These are phyloP conservation scores for Apiospora arundinis DNA, from an alignment of 2,329 filamentous ascomycete genomes.

Conservation along the genomic window DNA sequence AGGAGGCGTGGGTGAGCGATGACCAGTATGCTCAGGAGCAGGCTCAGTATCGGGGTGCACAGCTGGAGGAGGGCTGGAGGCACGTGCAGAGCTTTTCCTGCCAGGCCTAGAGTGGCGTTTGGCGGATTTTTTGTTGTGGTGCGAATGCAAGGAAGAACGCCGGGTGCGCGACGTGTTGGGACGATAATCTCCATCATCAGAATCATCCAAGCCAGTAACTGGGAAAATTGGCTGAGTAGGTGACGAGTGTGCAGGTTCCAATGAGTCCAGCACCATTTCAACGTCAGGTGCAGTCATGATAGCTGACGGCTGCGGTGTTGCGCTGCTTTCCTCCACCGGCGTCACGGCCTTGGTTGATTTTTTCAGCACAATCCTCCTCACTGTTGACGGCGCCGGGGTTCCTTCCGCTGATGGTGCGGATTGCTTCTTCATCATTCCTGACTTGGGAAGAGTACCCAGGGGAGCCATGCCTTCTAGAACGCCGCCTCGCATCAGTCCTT, in stretches of 20 bases:
- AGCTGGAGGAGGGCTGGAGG: slow-evolving; percentile 28
- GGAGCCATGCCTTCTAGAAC: slow-evolving; percentile 86
- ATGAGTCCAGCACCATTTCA: slow-evolving; percentile 33
- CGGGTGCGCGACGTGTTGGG: slow-evolving; percentile 39
- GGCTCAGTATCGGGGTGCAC: background rate
- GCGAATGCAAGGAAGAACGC: slow-evolving; percentile 7
- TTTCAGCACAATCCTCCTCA: slow-evolving; percentile 41
- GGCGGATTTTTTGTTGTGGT: slow-evolving; percentile 25
- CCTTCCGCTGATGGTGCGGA: slow-evolving; percentile 43
- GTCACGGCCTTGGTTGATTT: slow-evolving; percentile 40
- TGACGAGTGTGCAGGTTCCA: slow-evolving; percentile 23
- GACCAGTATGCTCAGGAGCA: background rate
- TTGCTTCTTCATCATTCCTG: slow-evolving; percentile 61
- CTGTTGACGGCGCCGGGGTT: slow-evolving; percentile 27
- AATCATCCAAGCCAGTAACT: slow-evolving; percentile 37
- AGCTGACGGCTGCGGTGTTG: slow-evolving; percentile 28
- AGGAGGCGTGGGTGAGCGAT: background rate
- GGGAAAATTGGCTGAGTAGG: slow-evolving; percentile 26
- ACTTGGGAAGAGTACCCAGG: slow-evolving; percentile 74
- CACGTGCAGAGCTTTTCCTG: slow-evolving; percentile 25
- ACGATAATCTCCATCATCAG: slow-evolving; percentile 52
- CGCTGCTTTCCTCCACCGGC: slow-evolving; percentile 36
- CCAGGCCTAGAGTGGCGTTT: slow-evolving; percentile 22
- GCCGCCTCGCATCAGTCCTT: slow-evolving; percentile 73
- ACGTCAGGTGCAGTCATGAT: slow-evolving; percentile 23